phyloP scores from a whole-genome alignment of 371 early-diverging fungal genomes.

The Rhizopus arrhizus region DNA sequence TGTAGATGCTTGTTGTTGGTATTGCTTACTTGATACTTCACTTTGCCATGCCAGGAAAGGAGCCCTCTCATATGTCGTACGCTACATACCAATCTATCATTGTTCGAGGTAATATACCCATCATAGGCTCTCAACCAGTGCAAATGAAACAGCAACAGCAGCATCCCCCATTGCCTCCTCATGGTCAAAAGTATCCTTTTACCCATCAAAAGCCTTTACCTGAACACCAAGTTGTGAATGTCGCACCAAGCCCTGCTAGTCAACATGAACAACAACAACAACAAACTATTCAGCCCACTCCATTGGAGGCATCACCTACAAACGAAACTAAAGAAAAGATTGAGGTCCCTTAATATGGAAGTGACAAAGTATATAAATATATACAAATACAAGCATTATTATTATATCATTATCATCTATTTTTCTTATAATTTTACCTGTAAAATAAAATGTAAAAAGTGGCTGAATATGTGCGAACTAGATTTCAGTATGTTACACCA shows the following conservation, averaged over 20 bases:
- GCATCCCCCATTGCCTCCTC: neutral
- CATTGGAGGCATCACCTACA: neutral
- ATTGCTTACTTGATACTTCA: slow-evolving; percentile 16
- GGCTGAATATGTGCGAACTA: too few relatives aligned
- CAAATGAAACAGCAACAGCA: neutral
- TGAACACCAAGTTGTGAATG: neutral
- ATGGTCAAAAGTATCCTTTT: neutral
- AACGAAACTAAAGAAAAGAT: neutral
- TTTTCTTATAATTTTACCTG: too few relatives aligned
- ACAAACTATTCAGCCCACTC: slow-evolving; percentile 1
- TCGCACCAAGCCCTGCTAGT: neutral
- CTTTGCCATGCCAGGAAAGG: slow-evolving; percentile 6
- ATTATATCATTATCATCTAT: too few relatives aligned
- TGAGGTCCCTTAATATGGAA: neutral
- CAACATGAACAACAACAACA: neutral
- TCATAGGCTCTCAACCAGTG: neutral
- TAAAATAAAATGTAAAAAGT: too few relatives aligned
- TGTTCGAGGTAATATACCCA: neutral
- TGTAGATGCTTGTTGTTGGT: slow-evolving; percentile 22
- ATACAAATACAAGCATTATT: too few relatives aligned
- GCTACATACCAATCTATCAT: slow-evolving; percentile 16
- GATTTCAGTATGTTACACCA: too few relatives aligned
- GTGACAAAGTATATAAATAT: too few relatives aligned
- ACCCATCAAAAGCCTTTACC: neutral
- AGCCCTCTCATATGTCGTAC: slow-evolving; percentile 25